phyloP scores from a whole-genome alignment of 2,329 filamentous ascomycete species.

The Exophiala bonariae region DNA sequence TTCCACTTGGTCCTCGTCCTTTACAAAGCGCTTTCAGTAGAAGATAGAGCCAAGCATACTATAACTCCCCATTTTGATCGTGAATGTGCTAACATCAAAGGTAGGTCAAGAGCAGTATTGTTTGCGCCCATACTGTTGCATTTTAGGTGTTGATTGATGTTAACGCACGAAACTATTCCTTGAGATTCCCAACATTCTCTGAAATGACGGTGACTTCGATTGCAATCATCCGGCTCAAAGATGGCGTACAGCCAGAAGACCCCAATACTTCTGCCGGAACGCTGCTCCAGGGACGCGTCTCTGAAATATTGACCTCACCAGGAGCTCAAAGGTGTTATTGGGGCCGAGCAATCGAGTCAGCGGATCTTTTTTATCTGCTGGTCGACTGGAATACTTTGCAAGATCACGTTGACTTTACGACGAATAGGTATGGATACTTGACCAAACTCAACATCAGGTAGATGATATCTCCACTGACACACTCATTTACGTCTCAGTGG shows the following conservation, averaged over 20 bases:
- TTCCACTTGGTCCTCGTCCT: no score
- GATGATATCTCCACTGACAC: neutral
- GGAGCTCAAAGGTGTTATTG: constrained; percentile 4
- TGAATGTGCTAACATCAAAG: no score
- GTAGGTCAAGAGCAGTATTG: no score
- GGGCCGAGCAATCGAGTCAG: neutral
- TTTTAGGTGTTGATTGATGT: neutral
- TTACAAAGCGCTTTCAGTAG: no score
- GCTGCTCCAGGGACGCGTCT: neutral
- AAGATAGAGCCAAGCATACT: no score
- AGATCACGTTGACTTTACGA: neutral
- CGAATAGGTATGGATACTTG: neutral
- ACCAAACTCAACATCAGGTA: neutral
- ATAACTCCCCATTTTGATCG: no score
- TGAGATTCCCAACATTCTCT: neutral
- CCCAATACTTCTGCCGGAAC: neutral
- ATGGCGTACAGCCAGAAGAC: neutral
- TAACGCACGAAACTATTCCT: neutral
- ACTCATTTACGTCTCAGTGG: neutral
- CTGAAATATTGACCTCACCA: neutral
- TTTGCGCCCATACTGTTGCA: no score
- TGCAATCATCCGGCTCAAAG: neutral
- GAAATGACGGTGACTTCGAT: neutral
- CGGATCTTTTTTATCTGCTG: constrained; percentile 1
- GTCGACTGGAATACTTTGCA: constrained; percentile 1